phyloP scores from a whole-genome alignment of 2,329 filamentous ascomycete species.

The Talaromyces islandicus region DNA sequence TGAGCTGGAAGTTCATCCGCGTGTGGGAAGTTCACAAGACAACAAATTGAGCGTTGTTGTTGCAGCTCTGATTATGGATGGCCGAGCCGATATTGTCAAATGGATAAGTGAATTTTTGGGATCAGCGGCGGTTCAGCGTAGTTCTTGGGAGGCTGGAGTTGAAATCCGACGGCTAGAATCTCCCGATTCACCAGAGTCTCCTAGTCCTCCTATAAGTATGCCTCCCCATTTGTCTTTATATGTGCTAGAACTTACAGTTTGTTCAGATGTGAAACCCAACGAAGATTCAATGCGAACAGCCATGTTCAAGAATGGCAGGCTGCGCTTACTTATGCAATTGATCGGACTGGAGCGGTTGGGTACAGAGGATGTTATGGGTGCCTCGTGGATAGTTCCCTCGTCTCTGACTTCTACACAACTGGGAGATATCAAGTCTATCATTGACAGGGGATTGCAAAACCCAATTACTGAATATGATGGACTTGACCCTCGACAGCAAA shows the following conservation, averaged over 20 bases:
- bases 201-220: slow-evolving; percentile 41
- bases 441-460: slow-evolving; percentile 72
- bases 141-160: slow-evolving; percentile 69
- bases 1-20: slow-evolving; percentile 74
- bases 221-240: slow-evolving; percentile 12
- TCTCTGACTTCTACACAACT: slow-evolving; percentile 59
- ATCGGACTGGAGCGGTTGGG: slow-evolving; percentile 63
- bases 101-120: slow-evolving; percentile 73
- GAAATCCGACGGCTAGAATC: slow-evolving; percentile 49
- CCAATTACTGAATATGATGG: slow-evolving; percentile 74
- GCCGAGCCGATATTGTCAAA: slow-evolving; percentile 65
- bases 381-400: slow-evolving; percentile 71
- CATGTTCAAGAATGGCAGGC: slow-evolving; percentile 82
- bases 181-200: slow-evolving; percentile 19
- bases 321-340: slow-evolving; percentile 76
- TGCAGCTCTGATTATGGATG: slow-evolving; percentile 71
- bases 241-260: slow-evolving; percentile 16
- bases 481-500: slow-evolving; percentile 65
- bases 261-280: slow-evolving; percentile 56
- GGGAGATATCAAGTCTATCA: slow-evolving; percentile 61
- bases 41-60: slow-evolving; percentile 76
- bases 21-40: slow-evolving; percentile 55
- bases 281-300: slow-evolving; percentile 62
- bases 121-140: slow-evolving; percentile 65
- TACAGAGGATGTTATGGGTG: slow-evolving; percentile 66